Evolutionary conservation across 306 rosid genomes (phyloP), one percentile per base, ranked within the genome.

Genomic region (Castanea crenata): DNA sequence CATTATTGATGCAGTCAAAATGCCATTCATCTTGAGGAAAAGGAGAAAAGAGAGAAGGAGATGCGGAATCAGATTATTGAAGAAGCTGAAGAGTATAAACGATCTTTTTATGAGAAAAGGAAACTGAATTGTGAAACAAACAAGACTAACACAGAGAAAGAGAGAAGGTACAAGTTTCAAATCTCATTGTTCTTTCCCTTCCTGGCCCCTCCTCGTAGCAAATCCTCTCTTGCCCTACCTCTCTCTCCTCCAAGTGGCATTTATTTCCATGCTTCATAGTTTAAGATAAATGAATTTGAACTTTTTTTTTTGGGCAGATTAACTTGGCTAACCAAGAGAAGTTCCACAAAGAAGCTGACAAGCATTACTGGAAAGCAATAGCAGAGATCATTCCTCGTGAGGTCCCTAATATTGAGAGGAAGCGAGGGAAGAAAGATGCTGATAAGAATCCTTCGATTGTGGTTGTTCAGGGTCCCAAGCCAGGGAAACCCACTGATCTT

Each of bases 341-440:
- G 72, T 95, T 95, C 85, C 98, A 95, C 94, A 92, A 91, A 87
- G 99, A 95, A 91, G 97, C 96, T 76, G 86, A 91, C 90, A 78
- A 88, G 69, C 93, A 95, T 86, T 92, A 82, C 84, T 92, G 98
- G 99, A 95, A 92, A 86, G 93, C 99, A 74, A 95, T 92, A 82
- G 90, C 97, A 4, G 98, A 95, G 81, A 65, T 95, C 58, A 93
- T 95, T 80, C 97, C 99, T 13, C 91, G 92, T 0, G 97, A 95
- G 89, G 97, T 95, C 38, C 92, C 98, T 8, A 91, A 88, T 72
- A 85, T 95, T n/a, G 99, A 95, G 86, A 95, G 88, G 91, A 91
- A 88, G 78, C 91, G 98, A 80, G 94, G 96, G 75, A 95, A 93
- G 86, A 95, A 89, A 67, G 98, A 95, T 85, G 79, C 87, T 63